Conservation (phyloP, 768 basidiomycete species). For the Russula abietina region DNA sequence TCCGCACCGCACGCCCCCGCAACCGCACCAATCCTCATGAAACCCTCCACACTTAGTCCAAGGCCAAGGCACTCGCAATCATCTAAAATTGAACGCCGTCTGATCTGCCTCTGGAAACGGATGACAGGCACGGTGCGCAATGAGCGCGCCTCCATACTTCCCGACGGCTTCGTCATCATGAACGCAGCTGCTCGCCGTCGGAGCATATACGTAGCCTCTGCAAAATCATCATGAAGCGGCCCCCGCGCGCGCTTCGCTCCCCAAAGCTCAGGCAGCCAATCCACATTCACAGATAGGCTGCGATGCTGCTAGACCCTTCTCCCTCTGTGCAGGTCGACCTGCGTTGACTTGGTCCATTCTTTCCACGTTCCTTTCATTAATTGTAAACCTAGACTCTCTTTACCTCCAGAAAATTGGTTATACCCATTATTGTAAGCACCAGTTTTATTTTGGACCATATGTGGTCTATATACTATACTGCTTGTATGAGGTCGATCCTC, state of each 20-base stretch:
- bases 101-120: constrained; percentile 56
- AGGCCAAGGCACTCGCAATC: constrained; percentile 25
- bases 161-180: constrained; percentile 58
- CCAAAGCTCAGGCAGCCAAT: background rate
- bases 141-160: constrained; percentile 48
- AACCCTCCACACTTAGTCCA: background rate
- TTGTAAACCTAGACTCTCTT: background rate
- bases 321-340: background rate
- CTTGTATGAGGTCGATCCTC: background rate
- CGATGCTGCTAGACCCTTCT: too few species aligned
- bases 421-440: background rate
- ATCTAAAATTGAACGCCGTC: constrained; percentile 48
- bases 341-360: background rate
- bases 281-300: too few species aligned
- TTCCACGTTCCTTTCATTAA: too few species aligned
- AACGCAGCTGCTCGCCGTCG: constrained; percentile 49
- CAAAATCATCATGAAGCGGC: background rate
- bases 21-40: too few species aligned
- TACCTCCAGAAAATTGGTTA: too few species aligned
- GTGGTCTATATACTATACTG: too few species aligned
- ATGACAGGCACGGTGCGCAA: constrained; percentile 48
- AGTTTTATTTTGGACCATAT: background rate
- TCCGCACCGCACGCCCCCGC: too few species aligned
- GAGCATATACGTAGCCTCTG: constrained; percentile 23
- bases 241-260: background rate